These are phyloP conservation scores for Bacterosira constricta DNA, from an alignment of 108 stramenopile species.

Conservation along the genomic window DNA sequence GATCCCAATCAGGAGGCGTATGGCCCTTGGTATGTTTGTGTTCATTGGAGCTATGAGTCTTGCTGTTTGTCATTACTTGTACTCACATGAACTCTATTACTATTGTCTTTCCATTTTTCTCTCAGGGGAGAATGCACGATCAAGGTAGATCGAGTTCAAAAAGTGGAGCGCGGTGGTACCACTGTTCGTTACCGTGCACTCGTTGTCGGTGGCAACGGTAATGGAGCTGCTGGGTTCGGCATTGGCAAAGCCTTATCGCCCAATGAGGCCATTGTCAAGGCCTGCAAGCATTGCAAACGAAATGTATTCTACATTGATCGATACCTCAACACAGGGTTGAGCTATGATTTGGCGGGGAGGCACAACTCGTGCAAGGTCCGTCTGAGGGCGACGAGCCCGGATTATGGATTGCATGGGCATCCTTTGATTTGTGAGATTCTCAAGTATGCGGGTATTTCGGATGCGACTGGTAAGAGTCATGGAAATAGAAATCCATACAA, in stretches of 20 bases:
- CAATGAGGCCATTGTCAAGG: slow-evolving; percentile 79
- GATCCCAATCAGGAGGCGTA: slow-evolving; percentile 56
- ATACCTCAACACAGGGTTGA: slow-evolving; percentile 70
- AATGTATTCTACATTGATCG: slow-evolving; percentile 94
- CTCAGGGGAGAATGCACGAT: slow-evolving; percentile 80
- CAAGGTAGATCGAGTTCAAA: slow-evolving; percentile 83
- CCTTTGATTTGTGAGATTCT: slow-evolving; percentile 77
- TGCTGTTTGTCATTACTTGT: neutral
- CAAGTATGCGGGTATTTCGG: slow-evolving; percentile 83
- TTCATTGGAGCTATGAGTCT: neutral
- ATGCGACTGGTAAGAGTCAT: slow-evolving; percentile 79
- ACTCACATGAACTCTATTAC: neutral
- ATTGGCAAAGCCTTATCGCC: slow-evolving; percentile 91
- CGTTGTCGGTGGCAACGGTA: slow-evolving; percentile 91
- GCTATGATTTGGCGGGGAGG: slow-evolving; percentile 81
- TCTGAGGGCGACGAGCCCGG: slow-evolving; percentile 65
- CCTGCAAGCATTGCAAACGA: slow-evolving; percentile 73
- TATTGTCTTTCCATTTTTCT: neutral
- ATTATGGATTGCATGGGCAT: slow-evolving; percentile 76
- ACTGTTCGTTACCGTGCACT: slow-evolving; percentile 90
- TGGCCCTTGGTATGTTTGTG: slow-evolving; percentile 42
- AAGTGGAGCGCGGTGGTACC: slow-evolving; percentile 92
- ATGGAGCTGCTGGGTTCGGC: slow-evolving; percentile 97
- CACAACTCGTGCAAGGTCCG: slow-evolving; percentile 91
- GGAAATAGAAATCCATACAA: slow-evolving; percentile 87